Evolutionary conservation across 1,284 basidiomycete genomes (phyloP).

Genomic region (Tilletia horrida): DNA sequence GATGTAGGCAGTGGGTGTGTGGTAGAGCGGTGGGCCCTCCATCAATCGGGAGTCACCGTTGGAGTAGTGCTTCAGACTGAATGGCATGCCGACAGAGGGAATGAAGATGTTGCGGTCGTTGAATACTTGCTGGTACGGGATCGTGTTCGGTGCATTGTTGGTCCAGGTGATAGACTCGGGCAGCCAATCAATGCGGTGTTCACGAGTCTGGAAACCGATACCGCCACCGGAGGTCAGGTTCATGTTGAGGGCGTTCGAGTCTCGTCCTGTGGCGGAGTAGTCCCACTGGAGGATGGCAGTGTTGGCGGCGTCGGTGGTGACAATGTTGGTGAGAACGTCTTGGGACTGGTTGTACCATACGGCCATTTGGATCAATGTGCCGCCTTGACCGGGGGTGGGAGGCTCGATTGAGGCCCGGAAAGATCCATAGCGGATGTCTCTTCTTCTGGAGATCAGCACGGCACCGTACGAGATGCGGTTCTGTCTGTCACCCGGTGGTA

Average conservation of each 20-base stretch:
- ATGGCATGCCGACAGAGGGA: slow-evolving; percentile 31
- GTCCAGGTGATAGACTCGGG: slow-evolving; percentile 28
- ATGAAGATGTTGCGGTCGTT: slow-evolving; percentile 28
- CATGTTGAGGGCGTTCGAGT: slow-evolving; percentile 29
- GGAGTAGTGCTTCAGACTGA: slow-evolving; percentile 40
- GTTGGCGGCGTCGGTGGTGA: slow-evolving; percentile 16
- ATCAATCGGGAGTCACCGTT: slow-evolving; percentile 39
- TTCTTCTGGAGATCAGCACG: slow-evolving; percentile 37
- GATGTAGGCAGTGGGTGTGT: slow-evolving; percentile 33
- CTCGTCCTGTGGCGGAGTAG: slow-evolving; percentile 33
- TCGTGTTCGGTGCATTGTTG: slow-evolving; percentile 34
- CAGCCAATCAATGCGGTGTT: slow-evolving; percentile 48
- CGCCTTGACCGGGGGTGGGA: slow-evolving; percentile 29
- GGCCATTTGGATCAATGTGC: slow-evolving; percentile 8
- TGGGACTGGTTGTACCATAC: slow-evolving; percentile 19
- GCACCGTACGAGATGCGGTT: slow-evolving; percentile 42
- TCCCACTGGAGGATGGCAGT: slow-evolving; percentile 40
- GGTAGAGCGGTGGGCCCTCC: slow-evolving; percentile 34
- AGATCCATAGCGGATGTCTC: slow-evolving; percentile 47
- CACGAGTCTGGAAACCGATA: slow-evolving; percentile 28
- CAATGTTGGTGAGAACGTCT: slow-evolving; percentile 32
- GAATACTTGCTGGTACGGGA: slow-evolving; percentile 28
- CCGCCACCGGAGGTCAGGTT: slow-evolving; percentile 29
- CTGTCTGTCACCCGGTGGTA: slow-evolving; percentile 30
- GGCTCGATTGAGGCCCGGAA: slow-evolving; percentile 41